Conservation (phyloP, 352 stramenopile species). For the Globisporangium emineosum region DNA sequence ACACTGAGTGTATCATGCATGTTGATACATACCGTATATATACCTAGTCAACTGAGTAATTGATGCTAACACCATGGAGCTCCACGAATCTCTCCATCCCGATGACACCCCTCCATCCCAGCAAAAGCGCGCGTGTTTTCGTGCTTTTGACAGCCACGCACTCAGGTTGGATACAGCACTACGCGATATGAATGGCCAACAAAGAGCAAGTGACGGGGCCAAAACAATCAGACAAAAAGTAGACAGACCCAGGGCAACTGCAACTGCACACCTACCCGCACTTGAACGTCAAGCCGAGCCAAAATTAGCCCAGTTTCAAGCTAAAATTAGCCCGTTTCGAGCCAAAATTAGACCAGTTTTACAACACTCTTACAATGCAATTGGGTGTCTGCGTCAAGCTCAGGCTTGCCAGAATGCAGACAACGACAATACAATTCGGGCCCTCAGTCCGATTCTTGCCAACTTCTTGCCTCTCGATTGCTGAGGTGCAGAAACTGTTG, state of each 20-base stretch:
- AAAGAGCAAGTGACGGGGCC: not conserved
- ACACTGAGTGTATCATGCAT: not conserved
- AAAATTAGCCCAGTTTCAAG: too few species aligned
- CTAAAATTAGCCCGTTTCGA: too few species aligned
- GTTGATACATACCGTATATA: too few species aligned
- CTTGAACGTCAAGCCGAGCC: not conserved
- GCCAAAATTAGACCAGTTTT: too few species aligned
- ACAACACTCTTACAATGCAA: too few species aligned
- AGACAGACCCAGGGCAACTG: not conserved
- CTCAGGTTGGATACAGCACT: not conserved
- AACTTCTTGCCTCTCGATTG: not conserved
- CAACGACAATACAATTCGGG: too few species aligned
- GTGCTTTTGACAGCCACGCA: not conserved
- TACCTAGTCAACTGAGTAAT: not conserved
- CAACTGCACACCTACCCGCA: constrained; percentile 9
- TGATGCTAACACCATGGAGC: not conserved
- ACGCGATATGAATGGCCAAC: not conserved
- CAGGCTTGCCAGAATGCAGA: too few species aligned
- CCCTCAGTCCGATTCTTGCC: not conserved
- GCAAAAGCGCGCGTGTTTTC: not conserved
- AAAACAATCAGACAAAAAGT: not conserved
- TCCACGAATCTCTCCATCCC: not conserved
- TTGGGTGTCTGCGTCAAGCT: too few species aligned
- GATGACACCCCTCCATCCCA: not conserved
- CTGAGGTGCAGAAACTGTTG: too few species aligned